Percentiles rank a stretch among this genome's conserved stretches.
Conservation (phyloP, 164 flowering plant species). For the Saururus chinensis region DNA sequence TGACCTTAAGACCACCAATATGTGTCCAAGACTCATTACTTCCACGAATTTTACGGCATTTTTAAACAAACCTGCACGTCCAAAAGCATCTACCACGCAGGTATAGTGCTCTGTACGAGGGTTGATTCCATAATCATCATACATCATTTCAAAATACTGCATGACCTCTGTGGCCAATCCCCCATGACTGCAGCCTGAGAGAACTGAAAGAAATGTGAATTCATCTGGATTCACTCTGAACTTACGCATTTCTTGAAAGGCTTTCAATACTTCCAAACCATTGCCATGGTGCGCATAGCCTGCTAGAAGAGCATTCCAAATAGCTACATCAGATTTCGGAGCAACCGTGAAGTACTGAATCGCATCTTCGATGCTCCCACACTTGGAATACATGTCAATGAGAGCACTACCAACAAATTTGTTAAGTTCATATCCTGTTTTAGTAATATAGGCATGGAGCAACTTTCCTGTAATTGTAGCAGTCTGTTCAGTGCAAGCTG, state of each 20-base stretch:
- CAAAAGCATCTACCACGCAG: slow-evolving; percentile 12
- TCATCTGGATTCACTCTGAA: slow-evolving; percentile 9
- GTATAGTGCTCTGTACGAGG: slow-evolving; percentile 9
- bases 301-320: slow-evolving; percentile 12
- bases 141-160: slow-evolving; percentile 7
- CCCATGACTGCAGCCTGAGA: slow-evolving; percentile 15
- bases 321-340: slow-evolving; percentile 6
- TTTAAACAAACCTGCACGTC: slow-evolving; percentile 15
- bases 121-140: slow-evolving; percentile 4
- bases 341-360: slow-evolving; percentile 3
- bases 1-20: slow-evolving; percentile 7
- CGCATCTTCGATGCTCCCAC: slow-evolving; percentile 8
- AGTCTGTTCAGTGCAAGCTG: slow-evolving; percentile 8
- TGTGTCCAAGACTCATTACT: slow-evolving; percentile 4
- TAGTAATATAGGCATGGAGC: slow-evolving; percentile 7
- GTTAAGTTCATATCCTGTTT: slow-evolving; percentile 5
- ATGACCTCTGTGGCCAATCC: slow-evolving; percentile 5
- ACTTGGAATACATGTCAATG: slow-evolving; percentile 13
- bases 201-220: slow-evolving; percentile 12
- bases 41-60: slow-evolving; percentile 6
- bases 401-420: slow-evolving; percentile 7
- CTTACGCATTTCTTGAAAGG: slow-evolving; percentile 6
- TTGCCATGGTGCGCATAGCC: slow-evolving; percentile 17
- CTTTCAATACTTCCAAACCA: slow-evolving; percentile 9
- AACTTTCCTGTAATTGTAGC: slow-evolving; percentile 8